Conservation (phyloP, 1,139 yeast species). For the Candida tropicalis region DNA sequence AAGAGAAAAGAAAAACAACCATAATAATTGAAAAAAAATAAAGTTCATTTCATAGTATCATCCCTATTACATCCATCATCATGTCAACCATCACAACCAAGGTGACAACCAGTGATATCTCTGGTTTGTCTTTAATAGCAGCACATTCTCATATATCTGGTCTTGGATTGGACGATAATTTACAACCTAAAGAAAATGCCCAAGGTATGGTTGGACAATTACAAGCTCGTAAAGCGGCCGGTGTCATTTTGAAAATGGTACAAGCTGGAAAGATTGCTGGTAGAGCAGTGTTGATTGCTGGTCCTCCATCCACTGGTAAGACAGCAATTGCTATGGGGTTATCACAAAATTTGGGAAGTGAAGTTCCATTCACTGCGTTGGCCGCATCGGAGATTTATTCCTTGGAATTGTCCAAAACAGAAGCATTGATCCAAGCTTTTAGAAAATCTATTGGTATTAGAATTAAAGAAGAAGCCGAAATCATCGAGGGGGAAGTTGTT, state of each 20-base stretch:
- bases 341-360: constrained; percentile 83
- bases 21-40: too few relatives aligned
- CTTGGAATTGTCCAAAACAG: constrained; percentile 90
- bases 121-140: constrained; percentile 76
- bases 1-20: too few relatives aligned
- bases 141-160: constrained; percentile 98
- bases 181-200: constrained; percentile 75
- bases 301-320: constrained; percentile 98
- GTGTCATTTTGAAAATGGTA: constrained; percentile 89
- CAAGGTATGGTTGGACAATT: constrained; percentile 99
- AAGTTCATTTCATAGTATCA: too few relatives aligned
- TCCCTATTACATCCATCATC: too few relatives aligned
- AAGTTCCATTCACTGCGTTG: constrained; percentile 94
- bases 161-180: constrained; percentile 86
- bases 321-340: constrained; percentile 99
- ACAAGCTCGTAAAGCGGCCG: constrained; percentile 95
- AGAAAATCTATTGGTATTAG: constrained; percentile 93
- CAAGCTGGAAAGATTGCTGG: constrained; percentile 96
- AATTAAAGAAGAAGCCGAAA: constrained; percentile 95
- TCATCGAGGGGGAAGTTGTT: constrained; percentile 98
- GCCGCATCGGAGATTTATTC: constrained; percentile 95
- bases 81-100: constrained; percentile 34
- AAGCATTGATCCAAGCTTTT: constrained; percentile 93
- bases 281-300: constrained; percentile 92
- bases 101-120: constrained; percentile 45